Evolutionary conservation across 257 asterid genomes (phyloP), one percentile per base, ranked within the genome.

Genomic region (Fraxinus pennsylvanica): DNA sequence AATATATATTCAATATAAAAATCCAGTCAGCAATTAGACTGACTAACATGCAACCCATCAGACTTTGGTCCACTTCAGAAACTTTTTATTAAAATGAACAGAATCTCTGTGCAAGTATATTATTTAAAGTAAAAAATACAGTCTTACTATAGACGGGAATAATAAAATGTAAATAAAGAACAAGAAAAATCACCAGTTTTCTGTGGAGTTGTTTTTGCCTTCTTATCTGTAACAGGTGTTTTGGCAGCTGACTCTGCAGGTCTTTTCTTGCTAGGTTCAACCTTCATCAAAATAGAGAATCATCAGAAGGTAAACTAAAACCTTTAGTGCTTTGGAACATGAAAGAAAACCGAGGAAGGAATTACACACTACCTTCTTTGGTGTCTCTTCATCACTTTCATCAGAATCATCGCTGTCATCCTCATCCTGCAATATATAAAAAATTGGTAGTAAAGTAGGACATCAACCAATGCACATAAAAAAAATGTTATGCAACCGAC

Each of bases 121-220:
- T 19, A 54, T 54, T 54, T 54, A 13, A 21, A 17, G 19, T 39
- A 2, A 70, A 10, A 12, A 35, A 27, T 38, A 52, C 12, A 54
- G 1, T 4, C 6, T 36, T 6, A 36, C 22, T 67, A 22, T 39
- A 30, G 21, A 33, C 50, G 17, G n/a, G 9, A 29, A 13, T 9
- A 70, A 73, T 8, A 67, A 30, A 74, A n/a, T 15, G 7, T 1
- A 4, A 50, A 78, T 35, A 29, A 22, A 75, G 29, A 41, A 68
- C 3, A 30, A 41, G 72, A 59, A 9, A 12, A n/a, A 65, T 76
- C 68, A 94, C 99, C 99, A 81, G 93, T 88, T 84, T 85, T 93
- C 81, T 91, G 94, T 0, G 99, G 98, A 41, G 99, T 91, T 14
- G 81, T 85, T 85, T 95, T 95, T 1, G 94, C 92, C 85, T 89